Conservation (phyloP, 805 yeast genomes). For the Candida taoyuanica region DNA sequence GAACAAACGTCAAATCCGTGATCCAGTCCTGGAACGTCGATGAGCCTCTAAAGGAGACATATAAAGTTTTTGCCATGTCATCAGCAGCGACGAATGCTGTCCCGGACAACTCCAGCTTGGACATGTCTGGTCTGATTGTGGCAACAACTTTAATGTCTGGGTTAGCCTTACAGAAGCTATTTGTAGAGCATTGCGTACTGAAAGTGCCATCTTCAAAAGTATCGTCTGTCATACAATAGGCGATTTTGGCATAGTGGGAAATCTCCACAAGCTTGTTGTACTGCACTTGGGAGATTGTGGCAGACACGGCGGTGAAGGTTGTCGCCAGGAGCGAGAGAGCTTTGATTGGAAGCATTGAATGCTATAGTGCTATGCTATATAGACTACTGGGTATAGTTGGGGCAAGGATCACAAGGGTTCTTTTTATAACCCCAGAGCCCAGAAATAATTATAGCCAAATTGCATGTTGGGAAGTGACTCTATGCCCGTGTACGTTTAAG, state of each 20-base stretch:
- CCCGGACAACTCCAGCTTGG: constrained; percentile 37
- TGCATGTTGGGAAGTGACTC: too few relatives aligned
- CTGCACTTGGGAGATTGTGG: constrained; percentile 11
- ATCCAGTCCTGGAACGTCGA: constrained; percentile 58
- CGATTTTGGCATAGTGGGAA: constrained; percentile 19
- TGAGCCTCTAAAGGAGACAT: constrained; percentile 62
- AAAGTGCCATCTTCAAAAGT: constrained; percentile 12
- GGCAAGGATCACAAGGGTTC: not conserved
- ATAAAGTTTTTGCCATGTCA: constrained; percentile 37
- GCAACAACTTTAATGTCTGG: constrained; percentile 11
- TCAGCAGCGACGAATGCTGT: constrained; percentile 55
- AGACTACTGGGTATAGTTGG: not conserved
- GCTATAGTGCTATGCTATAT: not conserved
- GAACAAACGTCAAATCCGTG: constrained; percentile 48
- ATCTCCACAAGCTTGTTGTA: constrained; percentile 13
- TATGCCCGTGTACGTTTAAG: too few relatives aligned
- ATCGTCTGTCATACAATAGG: constrained; percentile 18
- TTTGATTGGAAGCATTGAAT: not conserved
- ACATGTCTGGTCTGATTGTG: constrained; percentile 14
- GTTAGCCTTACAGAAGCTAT: constrained; percentile 17
- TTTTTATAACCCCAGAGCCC: too few relatives aligned
- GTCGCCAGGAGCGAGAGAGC: constrained; percentile 1
- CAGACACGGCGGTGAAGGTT: not conserved
- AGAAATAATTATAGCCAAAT: too few relatives aligned
- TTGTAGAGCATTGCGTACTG: constrained; percentile 14